Evolutionary conservation across 306 rosid species (phyloP).

Genomic region (Prunus padus): DNA sequence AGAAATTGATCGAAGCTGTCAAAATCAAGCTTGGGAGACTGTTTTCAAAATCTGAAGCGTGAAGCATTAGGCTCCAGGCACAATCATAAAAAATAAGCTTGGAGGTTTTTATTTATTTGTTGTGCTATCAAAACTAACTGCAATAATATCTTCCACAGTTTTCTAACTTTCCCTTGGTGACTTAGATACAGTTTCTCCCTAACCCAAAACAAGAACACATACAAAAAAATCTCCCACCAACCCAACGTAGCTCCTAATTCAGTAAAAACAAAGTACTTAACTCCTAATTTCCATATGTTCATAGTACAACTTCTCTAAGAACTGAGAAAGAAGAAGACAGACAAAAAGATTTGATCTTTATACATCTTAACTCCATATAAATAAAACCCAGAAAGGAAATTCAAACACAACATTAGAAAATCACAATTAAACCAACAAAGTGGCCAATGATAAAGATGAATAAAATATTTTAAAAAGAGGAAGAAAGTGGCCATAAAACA

Average conservation of each 20-base stretch:
- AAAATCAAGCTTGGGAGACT: not conserved
- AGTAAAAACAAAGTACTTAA: not conserved
- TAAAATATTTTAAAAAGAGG: conserved; percentile 13
- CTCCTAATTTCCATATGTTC: conserved; percentile 19
- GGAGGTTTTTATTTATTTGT: not conserved
- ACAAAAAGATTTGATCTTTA: conserved; percentile 27
- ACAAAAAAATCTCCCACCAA: not conserved
- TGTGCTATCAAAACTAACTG: conserved; percentile 9
- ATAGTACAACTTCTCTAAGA: conserved; percentile 15
- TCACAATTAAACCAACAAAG: conserved; percentile 30
- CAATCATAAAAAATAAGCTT: conserved; percentile 13
- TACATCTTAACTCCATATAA: conserved; percentile 22
- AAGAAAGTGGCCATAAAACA: conserved; percentile 33
- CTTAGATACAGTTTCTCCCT: not conserved
- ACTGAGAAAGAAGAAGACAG: conserved; percentile 32
- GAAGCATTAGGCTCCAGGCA: conserved; percentile 12
- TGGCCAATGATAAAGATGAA: conserved; percentile 2
- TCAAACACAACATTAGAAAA: conserved; percentile 21
- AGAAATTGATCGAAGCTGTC: conserved; percentile 7
- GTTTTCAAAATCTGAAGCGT: conserved; percentile 2
- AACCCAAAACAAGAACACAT: not conserved
- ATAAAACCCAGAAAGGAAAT: conserved; percentile 28
- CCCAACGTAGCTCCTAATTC: not conserved
- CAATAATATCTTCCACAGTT: conserved; percentile 1
- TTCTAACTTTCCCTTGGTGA: not conserved